Evolutionary conservation across 352 stramenopile genomes (phyloP).

Genomic region (Globisporangium nunn): DNA sequence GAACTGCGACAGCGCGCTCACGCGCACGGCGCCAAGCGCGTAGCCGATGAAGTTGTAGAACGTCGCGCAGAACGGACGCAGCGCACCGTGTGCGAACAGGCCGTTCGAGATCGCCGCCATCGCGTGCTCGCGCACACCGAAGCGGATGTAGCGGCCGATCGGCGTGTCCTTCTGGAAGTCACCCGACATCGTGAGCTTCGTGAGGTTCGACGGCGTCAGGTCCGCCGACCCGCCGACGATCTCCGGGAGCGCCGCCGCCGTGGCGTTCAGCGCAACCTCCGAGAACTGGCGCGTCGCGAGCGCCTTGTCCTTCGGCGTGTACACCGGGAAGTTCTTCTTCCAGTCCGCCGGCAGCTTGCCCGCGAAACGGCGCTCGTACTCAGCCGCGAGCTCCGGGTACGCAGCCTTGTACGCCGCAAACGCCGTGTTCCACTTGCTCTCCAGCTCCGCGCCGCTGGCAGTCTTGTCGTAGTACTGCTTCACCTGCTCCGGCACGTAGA

Average conservation of each 20-base stretch:
- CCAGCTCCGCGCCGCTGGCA: conserved; percentile 51
- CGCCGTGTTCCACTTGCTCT: conserved; percentile 87
- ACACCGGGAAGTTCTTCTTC: conserved; percentile 91
- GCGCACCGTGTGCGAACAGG: conserved; percentile 95
- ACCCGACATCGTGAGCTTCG: conserved; percentile 90
- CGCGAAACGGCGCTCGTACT: conserved; percentile 93
- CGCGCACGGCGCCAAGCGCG: conserved; percentile 91
- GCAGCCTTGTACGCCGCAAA: conserved; percentile 89
- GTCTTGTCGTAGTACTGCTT: conserved; percentile 89
- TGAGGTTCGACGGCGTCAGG: conserved; percentile 97
- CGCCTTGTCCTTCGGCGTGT: conserved; percentile 79
- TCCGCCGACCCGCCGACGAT: conserved; percentile 97
- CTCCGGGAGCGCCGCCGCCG: conserved; percentile 92
- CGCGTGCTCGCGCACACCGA: conserved; percentile 97
- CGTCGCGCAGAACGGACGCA: conserved; percentile 97
- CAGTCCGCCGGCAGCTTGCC: conserved; percentile 89
- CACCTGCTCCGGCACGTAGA: conserved; percentile 93
- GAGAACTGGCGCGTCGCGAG: conserved; percentile 94
- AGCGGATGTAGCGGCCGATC: conserved; percentile 96
- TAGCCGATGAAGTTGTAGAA: conserved; percentile 99
- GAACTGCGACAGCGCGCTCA: conserved; percentile 93
- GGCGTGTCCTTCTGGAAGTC: conserved; percentile 98
- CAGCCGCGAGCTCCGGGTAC: conserved; percentile 90
- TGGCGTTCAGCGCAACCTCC: conserved; percentile 92
- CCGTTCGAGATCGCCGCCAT: conserved; percentile 99